Evolutionary conservation across 441 rosid genomes (phyloP).

Genomic region (Aquilaria agallochum): DNA sequence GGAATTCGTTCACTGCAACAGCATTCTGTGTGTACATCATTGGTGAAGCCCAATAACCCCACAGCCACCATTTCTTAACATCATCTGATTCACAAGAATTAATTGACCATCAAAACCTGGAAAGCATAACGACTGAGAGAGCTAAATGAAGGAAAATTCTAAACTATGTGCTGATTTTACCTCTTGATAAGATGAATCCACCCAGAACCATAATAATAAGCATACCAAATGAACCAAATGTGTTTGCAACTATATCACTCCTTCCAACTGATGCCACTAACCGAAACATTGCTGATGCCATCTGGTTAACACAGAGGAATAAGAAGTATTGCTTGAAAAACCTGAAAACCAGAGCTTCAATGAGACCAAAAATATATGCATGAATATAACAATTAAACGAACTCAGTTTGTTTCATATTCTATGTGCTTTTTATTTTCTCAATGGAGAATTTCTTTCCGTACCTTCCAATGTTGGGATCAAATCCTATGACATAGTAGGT

Average conservation of each 20-base stretch:
- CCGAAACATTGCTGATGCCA: constrained; percentile 59
- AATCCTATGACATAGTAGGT: constrained; percentile 76
- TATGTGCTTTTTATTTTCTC: too few relatives aligned
- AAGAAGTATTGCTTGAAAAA: constrained; percentile 51
- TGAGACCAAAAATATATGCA: constrained; percentile 2
- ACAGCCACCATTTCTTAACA: constrained; percentile 63
- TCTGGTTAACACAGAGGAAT: constrained; percentile 44
- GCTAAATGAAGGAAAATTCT: neutral
- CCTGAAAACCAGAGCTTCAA: constrained; percentile 27
- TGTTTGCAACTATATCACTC: constrained; percentile 58
- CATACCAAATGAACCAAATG: constrained; percentile 48
- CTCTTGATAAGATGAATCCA: constrained; percentile 60
- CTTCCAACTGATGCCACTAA: constrained; percentile 56
- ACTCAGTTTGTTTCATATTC: neutral
- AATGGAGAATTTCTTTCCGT: neutral
- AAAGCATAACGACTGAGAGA: neutral
- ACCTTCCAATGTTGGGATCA: constrained; percentile 57
- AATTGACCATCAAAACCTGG: constrained; percentile 13
- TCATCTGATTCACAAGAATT: constrained; percentile 31
- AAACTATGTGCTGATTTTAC: constrained; percentile 14
- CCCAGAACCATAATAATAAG: constrained; percentile 49
- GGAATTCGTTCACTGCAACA: constrained; percentile 56
- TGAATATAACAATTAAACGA: neutral
- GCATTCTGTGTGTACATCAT: constrained; percentile 67
- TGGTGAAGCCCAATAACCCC: constrained; percentile 77